Base-by-base conservation (phyloP, 208 protist species). In the Tetramitus jugosus region DNA sequence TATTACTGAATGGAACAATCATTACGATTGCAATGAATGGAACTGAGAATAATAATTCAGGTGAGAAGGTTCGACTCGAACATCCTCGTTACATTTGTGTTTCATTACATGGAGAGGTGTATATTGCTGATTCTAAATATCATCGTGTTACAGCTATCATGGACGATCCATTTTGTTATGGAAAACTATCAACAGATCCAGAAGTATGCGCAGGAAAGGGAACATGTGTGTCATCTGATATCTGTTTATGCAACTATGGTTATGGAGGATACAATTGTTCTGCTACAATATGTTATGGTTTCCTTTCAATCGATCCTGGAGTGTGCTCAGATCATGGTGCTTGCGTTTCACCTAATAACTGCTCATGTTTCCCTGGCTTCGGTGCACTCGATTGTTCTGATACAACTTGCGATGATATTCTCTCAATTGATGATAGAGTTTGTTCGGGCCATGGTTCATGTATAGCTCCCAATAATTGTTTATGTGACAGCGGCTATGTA, bases 91-190 rank as follows among this genome's bases (percentile, higher is more conserved):
- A n/a, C n/a, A n/a, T n/a, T n/a, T n/a, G n/a, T n/a, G n/a, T n/a
- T n/a, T n/a, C n/a, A n/a, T n/a, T n/a, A n/a, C n/a, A n/a, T n/a
- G n/a, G n/a, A n/a, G n/a, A n/a, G n/a, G n/a, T n/a, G n/a, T n/a
- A n/a, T n/a, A n/a, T n/a, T n/a, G n/a, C n/a, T n/a, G n/a, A n/a
- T n/a, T n/a, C n/a, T n/a, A n/a, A n/a, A n/a, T n/a, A n/a, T n/a
- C n/a, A n/a, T n/a, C n/a, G n/a, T n/a, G n/a, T n/a, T n/a, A n/a
- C n/a, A n/a, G n/a, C n/a, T n/a, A n/a, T n/a, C n/a, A n/a, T n/a
- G n/a, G n/a, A n/a, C n/a, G 56, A 33, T 62, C 56, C 56, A 23
- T 31, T n/a, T 45, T 69, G 62, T 69, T 69, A 43, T 69, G 62
- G 62, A 29, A 69, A 0, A 37, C 17, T 35, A 35, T 42, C 31